A percentile compares a stretch with the other conserved stretches of the same genome.
phyloP scores from a whole-genome alignment of 495 filamentous ascomycete species.

The Chaetomium fimeti region DNA sequence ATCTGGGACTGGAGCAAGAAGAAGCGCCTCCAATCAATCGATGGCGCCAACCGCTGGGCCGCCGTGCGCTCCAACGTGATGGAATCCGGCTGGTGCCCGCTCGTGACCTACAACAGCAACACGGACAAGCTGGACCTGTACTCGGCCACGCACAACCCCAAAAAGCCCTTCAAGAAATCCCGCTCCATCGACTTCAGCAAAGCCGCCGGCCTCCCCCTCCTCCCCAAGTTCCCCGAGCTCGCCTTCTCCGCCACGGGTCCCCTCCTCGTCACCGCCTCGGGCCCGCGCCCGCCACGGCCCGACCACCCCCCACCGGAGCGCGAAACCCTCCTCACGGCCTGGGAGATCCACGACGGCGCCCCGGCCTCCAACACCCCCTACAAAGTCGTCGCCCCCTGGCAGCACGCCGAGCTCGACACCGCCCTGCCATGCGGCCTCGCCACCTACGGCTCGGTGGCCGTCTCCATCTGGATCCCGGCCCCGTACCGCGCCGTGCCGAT shows the following conservation, averaged over 20 bases:
- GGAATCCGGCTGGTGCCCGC: constrained; percentile 33
- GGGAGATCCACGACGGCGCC: constrained; percentile 35
- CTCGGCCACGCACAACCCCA: constrained; percentile 57
- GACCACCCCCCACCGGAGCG: constrained; percentile 38
- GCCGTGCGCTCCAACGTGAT: constrained; percentile 36
- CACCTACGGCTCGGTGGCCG: constrained; percentile 36
- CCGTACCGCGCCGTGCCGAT: constrained; percentile 36
- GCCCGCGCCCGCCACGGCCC: constrained; percentile 36
- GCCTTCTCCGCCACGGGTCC: constrained; percentile 39
- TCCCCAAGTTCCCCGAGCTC: constrained; percentile 41
- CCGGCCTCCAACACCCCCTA: constrained; percentile 29
- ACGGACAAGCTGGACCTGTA: constrained; percentile 54
- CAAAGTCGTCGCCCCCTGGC: constrained; percentile 40
- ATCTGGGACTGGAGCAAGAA: constrained; percentile 41
- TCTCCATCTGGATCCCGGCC: constrained; percentile 42
- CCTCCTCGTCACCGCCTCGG: constrained; percentile 37
- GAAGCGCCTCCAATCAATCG: constrained; percentile 38
- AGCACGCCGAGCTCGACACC: constrained; percentile 39
- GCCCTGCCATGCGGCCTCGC: constrained; percentile 36
- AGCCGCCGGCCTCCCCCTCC: constrained; percentile 34
- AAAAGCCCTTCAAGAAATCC: constrained; percentile 67
- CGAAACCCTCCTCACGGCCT: constrained; percentile 38
- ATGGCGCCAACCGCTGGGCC: constrained; percentile 39
- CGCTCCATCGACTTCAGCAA: constrained; percentile 63
- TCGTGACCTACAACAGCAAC: constrained; percentile 35